Percentiles rank a stretch among this genome's conserved stretches.
Conservation (phyloP, 2,329 filamentous ascomycete species). For the Hansfordia pulvinata region DNA sequence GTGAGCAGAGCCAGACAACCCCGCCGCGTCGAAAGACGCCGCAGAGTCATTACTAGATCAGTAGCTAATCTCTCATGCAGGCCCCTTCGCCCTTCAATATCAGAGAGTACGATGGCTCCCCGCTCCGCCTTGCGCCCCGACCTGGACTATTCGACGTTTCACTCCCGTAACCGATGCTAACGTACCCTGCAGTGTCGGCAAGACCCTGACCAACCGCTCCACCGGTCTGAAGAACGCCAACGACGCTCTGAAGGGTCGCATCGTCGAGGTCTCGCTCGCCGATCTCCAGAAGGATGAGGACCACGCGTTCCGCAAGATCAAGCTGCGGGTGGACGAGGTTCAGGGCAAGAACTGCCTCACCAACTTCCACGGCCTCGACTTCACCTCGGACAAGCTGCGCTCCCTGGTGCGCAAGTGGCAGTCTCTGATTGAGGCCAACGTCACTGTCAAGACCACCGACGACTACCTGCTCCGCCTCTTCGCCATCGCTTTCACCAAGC, state of each 20-base stretch:
- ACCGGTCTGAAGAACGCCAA: constrained; percentile 99
- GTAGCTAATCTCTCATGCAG: too few species aligned
- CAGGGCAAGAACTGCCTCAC: constrained; percentile 99
- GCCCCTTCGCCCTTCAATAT: constrained; percentile 91
- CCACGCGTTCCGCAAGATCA: constrained; percentile 98
- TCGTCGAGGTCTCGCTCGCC: constrained; percentile 97
- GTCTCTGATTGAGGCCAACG: constrained; percentile 97
- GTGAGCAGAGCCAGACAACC: constrained; percentile 26
- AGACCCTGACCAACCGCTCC: constrained; percentile 98
- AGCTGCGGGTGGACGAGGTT: constrained; percentile 95
- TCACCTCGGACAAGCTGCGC: constrained; percentile 99
- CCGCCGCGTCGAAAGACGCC: background rate
- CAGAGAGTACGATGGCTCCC: constrained; percentile 68
- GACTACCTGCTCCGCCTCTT: constrained; percentile 99
- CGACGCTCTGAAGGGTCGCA: constrained; percentile 95
- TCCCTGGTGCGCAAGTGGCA: constrained; percentile 99
- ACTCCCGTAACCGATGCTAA: constrained; percentile 11
- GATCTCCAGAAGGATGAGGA: constrained; percentile 99
- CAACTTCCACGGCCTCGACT: constrained; percentile 99
- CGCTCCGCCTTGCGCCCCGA: constrained; percentile 1
- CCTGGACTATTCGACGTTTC: too few species aligned
- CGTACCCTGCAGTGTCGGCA: constrained; percentile 66
- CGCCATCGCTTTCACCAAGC: constrained; percentile 98
- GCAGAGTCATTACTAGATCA: too few species aligned
- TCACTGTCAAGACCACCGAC: constrained; percentile 99